phyloP scores from a whole-genome alignment of 139 green algal species.

The Coccomyxa sp. region DNA sequence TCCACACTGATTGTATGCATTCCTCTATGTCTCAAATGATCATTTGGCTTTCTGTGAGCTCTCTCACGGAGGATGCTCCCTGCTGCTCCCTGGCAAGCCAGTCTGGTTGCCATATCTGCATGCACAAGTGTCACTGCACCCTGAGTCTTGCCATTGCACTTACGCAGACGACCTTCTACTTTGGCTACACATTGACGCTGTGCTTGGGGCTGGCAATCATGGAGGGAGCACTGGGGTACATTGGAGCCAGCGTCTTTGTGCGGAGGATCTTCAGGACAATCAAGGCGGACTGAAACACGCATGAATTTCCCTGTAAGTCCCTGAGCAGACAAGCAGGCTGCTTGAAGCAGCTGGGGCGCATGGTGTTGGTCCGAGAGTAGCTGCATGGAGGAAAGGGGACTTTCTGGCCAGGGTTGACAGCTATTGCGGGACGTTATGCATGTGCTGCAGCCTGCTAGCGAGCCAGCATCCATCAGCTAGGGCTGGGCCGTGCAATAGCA shows the following conservation, averaged over 20 bases:
- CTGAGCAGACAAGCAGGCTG: too few species aligned
- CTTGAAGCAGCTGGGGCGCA: too few species aligned
- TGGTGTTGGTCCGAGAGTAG: too few species aligned
- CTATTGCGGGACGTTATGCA: too few species aligned
- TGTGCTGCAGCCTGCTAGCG: too few species aligned
- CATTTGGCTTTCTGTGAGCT: not conserved
- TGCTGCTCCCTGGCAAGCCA: not conserved
- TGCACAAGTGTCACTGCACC: not conserved
- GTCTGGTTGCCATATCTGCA: not conserved
- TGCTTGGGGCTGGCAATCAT: conserved; percentile 67
- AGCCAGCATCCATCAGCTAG: too few species aligned
- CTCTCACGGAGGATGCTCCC: not conserved
- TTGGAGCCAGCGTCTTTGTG: conserved; percentile 81
- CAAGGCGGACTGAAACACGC: conserved; percentile 89
- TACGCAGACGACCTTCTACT: conserved; percentile 97
- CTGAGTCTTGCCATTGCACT: too few species aligned
- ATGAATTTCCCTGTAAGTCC: too few species aligned
- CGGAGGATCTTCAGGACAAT: conserved; percentile 89
- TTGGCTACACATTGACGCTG: conserved; percentile 95
- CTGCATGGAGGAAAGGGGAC: too few species aligned
- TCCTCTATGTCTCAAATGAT: not conserved
- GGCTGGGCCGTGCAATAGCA: too few species aligned
- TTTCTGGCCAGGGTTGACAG: too few species aligned
- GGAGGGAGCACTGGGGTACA: conserved; percentile 85
- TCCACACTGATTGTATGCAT: too few species aligned